A percentile compares a stretch with the other conserved stretches of the same genome.
Evolutionary conservation across 441 rosid genomes (phyloP).

Genomic region (Corymbia citriodora): DNA sequence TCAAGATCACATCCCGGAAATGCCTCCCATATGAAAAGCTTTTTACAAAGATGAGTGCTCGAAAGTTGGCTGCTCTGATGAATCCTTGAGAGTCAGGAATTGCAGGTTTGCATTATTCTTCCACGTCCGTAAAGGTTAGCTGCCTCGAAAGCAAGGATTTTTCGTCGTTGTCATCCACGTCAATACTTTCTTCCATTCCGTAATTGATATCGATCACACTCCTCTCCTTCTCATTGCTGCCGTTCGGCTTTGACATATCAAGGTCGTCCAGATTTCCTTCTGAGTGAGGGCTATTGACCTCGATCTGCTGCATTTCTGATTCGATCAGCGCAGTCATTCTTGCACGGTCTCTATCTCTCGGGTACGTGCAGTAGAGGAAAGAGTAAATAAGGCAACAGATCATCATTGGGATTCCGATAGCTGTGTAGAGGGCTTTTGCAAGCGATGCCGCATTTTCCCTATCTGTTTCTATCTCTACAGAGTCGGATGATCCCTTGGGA

Average conservation of each 20-base stretch:
- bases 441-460: slow-evolving; percentile 49
- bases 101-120: neutral
- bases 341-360: slow-evolving; percentile 52
- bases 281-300: slow-evolving; percentile 1
- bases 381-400: slow-evolving; percentile 57
- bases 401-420: slow-evolving; percentile 60
- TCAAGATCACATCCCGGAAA: neutral
- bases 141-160: slow-evolving; percentile 39
- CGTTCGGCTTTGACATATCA: slow-evolving; percentile 5
- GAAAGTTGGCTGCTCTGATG: neutral
- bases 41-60: neutral
- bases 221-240: slow-evolving; percentile 10
- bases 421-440: slow-evolving; percentile 56
- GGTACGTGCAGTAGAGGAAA: slow-evolving; percentile 51
- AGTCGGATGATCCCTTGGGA: slow-evolving; percentile 34
- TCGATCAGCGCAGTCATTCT: slow-evolving; percentile 52
- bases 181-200: slow-evolving; percentile 15
- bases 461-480: slow-evolving; percentile 37
- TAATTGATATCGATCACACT: slow-evolving; percentile 11
- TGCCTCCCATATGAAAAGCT: neutral
- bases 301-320: slow-evolving; percentile 49
- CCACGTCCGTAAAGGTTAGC: slow-evolving; percentile 6
- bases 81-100: neutral
- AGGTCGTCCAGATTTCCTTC: neutral
- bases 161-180: slow-evolving; percentile 43